Percentiles rank a stretch among this genome's conserved stretches.
These are phyloP conservation scores for Xylariaceae sp. DNA, from an alignment of 2,329 filamentous ascomycete species.

Conservation along the genomic window DNA sequence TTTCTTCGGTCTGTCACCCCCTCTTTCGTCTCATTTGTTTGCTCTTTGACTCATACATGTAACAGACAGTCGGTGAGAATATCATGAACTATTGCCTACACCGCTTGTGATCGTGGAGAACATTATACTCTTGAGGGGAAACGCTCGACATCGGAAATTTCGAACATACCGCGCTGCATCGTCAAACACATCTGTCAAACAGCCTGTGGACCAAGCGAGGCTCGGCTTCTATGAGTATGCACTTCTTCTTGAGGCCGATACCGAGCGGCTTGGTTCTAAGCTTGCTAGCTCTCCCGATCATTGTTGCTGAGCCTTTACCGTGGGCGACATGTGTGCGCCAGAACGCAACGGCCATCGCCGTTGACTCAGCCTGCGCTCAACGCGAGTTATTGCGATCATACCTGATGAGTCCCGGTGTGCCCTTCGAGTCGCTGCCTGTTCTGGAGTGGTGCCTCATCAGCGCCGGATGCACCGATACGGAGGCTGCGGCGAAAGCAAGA, in stretches of 20 bases:
- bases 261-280: conserved; percentile 32
- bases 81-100: no score
- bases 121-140: no score
- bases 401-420: conserved; percentile 31
- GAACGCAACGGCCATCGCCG: conserved; percentile 37
- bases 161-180: neutral
- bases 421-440: conserved; percentile 27
- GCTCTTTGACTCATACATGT: no score
- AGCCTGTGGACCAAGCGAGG: no score
- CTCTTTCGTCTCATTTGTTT: no score
- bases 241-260: no score
- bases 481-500: conserved; percentile 32
- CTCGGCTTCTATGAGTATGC: no score
- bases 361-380: conserved; percentile 42
- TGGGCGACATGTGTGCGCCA: conserved; percentile 37
- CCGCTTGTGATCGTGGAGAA: no score
- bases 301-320: conserved; percentile 23
- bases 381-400: conserved; percentile 40
- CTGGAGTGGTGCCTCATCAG: conserved; percentile 37
- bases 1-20: no score
- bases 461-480: conserved; percentile 35
- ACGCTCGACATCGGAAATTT: neutral
- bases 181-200: neutral
- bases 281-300: conserved; percentile 29
- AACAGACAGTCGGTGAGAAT: no score